Base-by-base conservation (phyloP, 139 green algal species). In the Deuterostichococcus epilithicus region DNA sequence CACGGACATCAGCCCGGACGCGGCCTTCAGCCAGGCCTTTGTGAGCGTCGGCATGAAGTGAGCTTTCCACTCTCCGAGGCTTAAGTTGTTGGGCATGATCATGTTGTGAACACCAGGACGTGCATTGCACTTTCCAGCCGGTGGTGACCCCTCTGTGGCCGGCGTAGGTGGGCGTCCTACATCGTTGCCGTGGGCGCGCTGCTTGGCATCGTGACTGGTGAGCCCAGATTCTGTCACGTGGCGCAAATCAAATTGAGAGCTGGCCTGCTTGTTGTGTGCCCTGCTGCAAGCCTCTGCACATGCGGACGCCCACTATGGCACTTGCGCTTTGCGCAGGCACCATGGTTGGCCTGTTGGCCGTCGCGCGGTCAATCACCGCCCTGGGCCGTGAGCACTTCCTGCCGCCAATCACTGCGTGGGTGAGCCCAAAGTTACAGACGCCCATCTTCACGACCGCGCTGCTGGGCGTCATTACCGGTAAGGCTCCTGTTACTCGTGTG, bases 401-500 rank as follows among this genome's bases (percentile, higher is more conserved):
- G 36, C 83, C 83, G 2, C 83, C 83, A 2, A 35, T 88, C 44
- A 47, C 72, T 39, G 83, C 86, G 8, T 36, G 28, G n/a, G 71
- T 83, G 22, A 75, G 80, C 42, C 34, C 33, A 8, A 35, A n/a
- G 13, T 32, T 68, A 1, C 42, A 23, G 5, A 82, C 78, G 10
- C 81, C 84, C 1, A 80, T 65, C 8, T 70, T 83, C 52, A 66
- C 70, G 42, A 82, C 80, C 65, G 76, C 80, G 37, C 39, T 89
- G 2, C 76, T 88, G 22, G 82, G 85, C 26, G 73, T 93, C 75
- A 79, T 92, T 26, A 75, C 81, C 1, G 75, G 83, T 42, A 32
- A 75, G 25, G 68, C 26, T 38, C 23, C 26, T 66, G 36, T 33
- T 34, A 5, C 20, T 28, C 15, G 37, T 63, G 69, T 45, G n/a